phyloP scores from a whole-genome alignment of 331 rosid genomes.

The Cydonia oblonga region DNA sequence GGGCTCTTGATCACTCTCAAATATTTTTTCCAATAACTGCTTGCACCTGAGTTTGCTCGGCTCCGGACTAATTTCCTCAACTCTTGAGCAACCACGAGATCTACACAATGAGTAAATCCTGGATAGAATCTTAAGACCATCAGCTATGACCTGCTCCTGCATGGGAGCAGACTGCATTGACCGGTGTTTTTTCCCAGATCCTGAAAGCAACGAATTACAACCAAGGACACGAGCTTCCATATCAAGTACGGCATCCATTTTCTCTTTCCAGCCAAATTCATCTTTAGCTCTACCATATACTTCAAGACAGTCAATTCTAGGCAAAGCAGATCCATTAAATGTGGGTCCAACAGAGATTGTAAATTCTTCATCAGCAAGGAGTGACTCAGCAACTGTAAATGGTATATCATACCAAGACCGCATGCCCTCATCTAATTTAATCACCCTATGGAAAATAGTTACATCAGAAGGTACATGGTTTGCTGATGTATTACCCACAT shows the following conservation, averaged over 20 bases:
- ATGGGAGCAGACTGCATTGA: slow-evolving; percentile 85
- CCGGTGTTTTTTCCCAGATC: slow-evolving; percentile 68
- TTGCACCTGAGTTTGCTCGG: slow-evolving; percentile 79
- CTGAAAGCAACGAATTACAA: slow-evolving; percentile 49
- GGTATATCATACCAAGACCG: slow-evolving; percentile 98
- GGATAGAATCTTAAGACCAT: slow-evolving; percentile 80
- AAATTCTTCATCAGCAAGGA: slow-evolving; percentile 96
- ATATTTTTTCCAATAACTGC: slow-evolving; percentile 67
- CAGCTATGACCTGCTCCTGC: slow-evolving; percentile 92
- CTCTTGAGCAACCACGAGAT: slow-evolving; percentile 49
- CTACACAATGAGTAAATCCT: slow-evolving; percentile 50
- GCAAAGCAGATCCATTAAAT: slow-evolving; percentile 66
- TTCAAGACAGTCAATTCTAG: slow-evolving; percentile 88
- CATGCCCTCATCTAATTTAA: slow-evolving; percentile 92
- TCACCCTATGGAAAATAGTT: slow-evolving; percentile 76
- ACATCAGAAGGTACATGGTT: slow-evolving; percentile 84
- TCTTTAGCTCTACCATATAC: slow-evolving; percentile 95
- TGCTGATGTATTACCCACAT: slow-evolving; percentile 86
- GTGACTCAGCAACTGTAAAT: slow-evolving; percentile 89
- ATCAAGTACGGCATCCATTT: slow-evolving; percentile 91
- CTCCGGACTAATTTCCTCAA: slow-evolving; percentile 62
- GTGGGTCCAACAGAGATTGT: slow-evolving; percentile 70
- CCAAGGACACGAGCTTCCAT: slow-evolving; percentile 91
- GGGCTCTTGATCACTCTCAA: slow-evolving; percentile 85
- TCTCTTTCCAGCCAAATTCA: slow-evolving; percentile 99